Base-by-base conservation (phyloP, 2,329 filamentous ascomycete species). In the Claviceps maximensis region DNA sequence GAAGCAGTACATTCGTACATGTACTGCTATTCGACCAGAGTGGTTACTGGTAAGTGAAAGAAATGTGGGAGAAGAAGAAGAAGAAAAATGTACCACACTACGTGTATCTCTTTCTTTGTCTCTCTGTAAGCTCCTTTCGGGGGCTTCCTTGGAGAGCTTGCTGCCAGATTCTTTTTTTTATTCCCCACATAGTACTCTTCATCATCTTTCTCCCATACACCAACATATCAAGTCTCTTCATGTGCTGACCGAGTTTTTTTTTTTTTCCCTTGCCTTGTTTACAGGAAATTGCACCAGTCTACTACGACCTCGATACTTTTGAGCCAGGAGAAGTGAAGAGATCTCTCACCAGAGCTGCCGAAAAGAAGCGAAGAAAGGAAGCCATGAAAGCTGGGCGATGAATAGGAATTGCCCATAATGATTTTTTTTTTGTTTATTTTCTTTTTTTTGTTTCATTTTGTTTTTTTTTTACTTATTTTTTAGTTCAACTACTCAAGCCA, bases 1-100 rank as follows among this genome's bases (percentile, higher is more conserved):
- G 51, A 96, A 98, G 79, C 95, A 97, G 72, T 98, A 96, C 68
- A 91, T 98, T 62, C 82, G 94, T 54, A 96, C 89, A 0, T 89
- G 96, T 48, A 97, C 90, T 13, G 83, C 87, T 31, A 85, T 98
- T 53, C 86, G 87, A 66, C 87, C 91, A 0, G 93, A 98, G 69
- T 98, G 93, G 93, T 74, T 98, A 56, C 67, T 97, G 69, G 87
- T 90, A 76, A 71, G 84, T 47, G 36, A 23, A 31, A 25, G 8
- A 3, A 21, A 13, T 29, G n/a, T n/a, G n/a, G n/a, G n/a, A n/a
- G n/a, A n/a, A n/a, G n/a, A n/a, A n/a, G n/a, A n/a, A n/a, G n/a
- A n/a, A n/a, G n/a, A n/a, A n/a, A n/a, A n/a, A n/a, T n/a, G n/a
- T n/a, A n/a, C n/a, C n/a, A n/a, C n/a, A n/a, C n/a, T n/a, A n/a